Conservation (phyloP, 805 yeast genomes). For the Dipodascopsis tothii region DNA sequence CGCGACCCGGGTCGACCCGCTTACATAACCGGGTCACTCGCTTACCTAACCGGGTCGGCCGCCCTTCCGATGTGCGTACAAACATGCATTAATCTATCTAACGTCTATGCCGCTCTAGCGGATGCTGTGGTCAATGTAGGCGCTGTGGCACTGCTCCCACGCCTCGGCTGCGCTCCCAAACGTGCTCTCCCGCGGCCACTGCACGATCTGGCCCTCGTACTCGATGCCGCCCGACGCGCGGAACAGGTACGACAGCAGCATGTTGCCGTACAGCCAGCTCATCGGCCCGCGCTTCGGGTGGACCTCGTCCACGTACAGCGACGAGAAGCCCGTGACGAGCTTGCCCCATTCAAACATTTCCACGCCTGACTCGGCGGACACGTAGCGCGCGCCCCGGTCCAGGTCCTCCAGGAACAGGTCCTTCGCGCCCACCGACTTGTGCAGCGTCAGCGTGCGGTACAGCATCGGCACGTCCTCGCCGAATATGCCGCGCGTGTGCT, state of each 20-base stretch:
- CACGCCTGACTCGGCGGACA: conserved; percentile 1
- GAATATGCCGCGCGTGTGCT: conserved; percentile 4
- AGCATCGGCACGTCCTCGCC: conserved; percentile 12
- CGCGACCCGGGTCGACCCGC: too few species aligned
- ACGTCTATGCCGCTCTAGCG: too few species aligned
- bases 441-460: conserved; percentile 13
- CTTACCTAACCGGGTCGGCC: too few species aligned
- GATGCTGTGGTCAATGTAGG: background rate
- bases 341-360: conserved; percentile 20
- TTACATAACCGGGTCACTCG: too few species aligned
- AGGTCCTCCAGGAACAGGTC: conserved; percentile 7
- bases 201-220: conserved; percentile 4
- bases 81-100: too few species aligned
- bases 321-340: conserved; percentile 6
- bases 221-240: conserved; percentile 8
- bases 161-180: background rate
- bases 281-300: conserved; percentile 4
- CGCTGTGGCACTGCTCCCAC: background rate
- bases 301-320: conserved; percentile 6
- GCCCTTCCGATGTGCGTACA: too few species aligned
- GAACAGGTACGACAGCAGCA: conserved; percentile 4
- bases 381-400: conserved; percentile 10
- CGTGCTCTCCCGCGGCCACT: conserved; percentile 5
- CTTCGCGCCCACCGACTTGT: conserved; percentile 6
- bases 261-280: conserved; percentile 5